Conservation (phyloP, 2,329 filamentous ascomycete genomes). For the Leptoxyphium fumago region DNA sequence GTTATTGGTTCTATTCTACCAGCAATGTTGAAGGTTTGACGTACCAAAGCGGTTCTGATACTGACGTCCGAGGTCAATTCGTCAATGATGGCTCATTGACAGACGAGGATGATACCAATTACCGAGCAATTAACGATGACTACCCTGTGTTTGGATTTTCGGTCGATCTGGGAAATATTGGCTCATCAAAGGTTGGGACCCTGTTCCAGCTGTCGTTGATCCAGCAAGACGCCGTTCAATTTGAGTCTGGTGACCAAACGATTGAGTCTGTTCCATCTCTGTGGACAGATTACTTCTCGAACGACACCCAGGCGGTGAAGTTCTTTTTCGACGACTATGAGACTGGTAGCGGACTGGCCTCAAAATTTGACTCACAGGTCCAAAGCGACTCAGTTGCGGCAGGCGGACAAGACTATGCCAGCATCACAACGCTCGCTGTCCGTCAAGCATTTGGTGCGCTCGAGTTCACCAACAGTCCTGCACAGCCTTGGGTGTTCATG, state of each 20-base stretch:
- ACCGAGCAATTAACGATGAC: constrained; percentile 32
- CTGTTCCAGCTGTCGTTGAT: constrained; percentile 37
- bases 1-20: constrained; percentile 38
- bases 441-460: constrained; percentile 38
- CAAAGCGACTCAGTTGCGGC: constrained; percentile 29
- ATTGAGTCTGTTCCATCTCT: constrained; percentile 28
- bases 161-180: constrained; percentile 33
- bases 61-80: constrained; percentile 34
- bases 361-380: constrained; percentile 29
- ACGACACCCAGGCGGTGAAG: constrained; percentile 28
- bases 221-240: constrained; percentile 37
- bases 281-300: constrained; percentile 37
- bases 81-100: constrained; percentile 27
- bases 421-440: constrained; percentile 34
- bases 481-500: constrained; percentile 36
- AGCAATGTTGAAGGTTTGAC: constrained; percentile 26
- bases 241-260: constrained; percentile 26
- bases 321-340: constrained; percentile 38
- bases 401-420: constrained; percentile 33
- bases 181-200: constrained; percentile 20
- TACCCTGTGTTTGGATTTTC: constrained; percentile 41
- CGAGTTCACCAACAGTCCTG: constrained; percentile 33
- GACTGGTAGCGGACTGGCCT: constrained; percentile 21
- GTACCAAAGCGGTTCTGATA: constrained; percentile 33
- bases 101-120: constrained; percentile 34